phyloP scores from a whole-genome alignment of 352 stramenopile genomes.

The Globisporangium polare region DNA sequence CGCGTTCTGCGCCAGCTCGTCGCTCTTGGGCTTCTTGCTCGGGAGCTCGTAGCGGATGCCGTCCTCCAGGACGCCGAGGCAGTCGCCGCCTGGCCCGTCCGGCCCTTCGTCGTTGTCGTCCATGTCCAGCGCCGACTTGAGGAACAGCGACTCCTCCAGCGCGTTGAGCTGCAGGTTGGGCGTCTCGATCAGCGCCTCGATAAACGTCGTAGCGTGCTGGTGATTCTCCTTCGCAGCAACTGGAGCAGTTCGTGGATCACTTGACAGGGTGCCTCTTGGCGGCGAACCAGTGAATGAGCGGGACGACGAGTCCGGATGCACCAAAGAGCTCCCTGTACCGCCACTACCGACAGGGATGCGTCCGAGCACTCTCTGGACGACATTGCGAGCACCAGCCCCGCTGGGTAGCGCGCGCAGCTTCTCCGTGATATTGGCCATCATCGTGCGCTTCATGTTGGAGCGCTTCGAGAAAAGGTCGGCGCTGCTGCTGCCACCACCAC shows the following conservation, averaged over 20 bases:
- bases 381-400: conserved; percentile 10
- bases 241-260: neutral
- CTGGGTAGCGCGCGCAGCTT: conserved; percentile 24
- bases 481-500: conserved; percentile 9
- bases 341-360: neutral
- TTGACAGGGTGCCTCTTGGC: too few species aligned
- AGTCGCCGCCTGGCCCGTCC: neutral
- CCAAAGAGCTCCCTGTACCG: neutral
- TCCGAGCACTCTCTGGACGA: conserved; percentile 7
- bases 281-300: neutral
- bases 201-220: conserved; percentile 11
- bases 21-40: conserved; percentile 27
- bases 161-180: conserved; percentile 24
- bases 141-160: conserved; percentile 35
- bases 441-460: conserved; percentile 26
- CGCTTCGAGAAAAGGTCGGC: conserved; percentile 16
- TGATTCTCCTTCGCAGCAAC: neutral
- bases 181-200: conserved; percentile 28
- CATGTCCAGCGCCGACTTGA: conserved; percentile 42
- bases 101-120: conserved; percentile 23
- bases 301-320: neutral
- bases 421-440: conserved; percentile 21
- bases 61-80: conserved; percentile 35
- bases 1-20: conserved; percentile 12
- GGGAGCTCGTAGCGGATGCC: conserved; percentile 55